Base-by-base conservation (phyloP, 176 grass and related monocot species). In the Oryza rufipogon region DNA sequence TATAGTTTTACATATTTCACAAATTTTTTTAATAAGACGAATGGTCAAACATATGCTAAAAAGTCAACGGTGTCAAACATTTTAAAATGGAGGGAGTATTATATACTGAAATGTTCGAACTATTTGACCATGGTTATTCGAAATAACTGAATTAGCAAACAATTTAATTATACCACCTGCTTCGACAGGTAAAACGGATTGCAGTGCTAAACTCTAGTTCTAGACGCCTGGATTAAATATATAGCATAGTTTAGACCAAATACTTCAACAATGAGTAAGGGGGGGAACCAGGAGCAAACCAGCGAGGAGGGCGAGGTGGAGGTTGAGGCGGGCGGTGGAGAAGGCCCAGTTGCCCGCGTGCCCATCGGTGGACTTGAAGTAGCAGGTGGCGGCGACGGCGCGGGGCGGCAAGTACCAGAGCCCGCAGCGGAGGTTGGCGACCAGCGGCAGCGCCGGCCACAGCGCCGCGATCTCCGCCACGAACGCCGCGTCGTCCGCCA, bases 331-430 rank as follows among this genome's bases (percentile, higher is more conserved):
- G 6, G 93, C 71, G 2, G 91, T 95, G 41, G 76, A 93, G 85
- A 98, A 98, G 42, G 85, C 86, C 91, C 91, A 98, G 70, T 98
- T 98, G 26, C 94, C 94, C 45, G 89, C 90, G 51, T 98, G 96
- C 0, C 96, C 96, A 42, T 98, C 96, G 26, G 96, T 94, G 67
- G 96, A 98, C 66, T 98, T 98, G 68, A 98, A 98, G 73, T 98
- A 95, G 88, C 93, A 98, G 26, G 91, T 87, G 66, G 91, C 82
- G 9, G 81, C 51, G 70, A 98, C 79, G 71, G 84, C 12, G 17
- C 88, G 83, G 7, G 83, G 80, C 34, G 64, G 91, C 48, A 87
- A 38, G 74, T 95, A 98, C 96, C 96, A 98, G 71, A 98, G 93
- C 68, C 93, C 89, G 83, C 96, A 98, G 19, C 93, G 96, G 80